Percentiles rank a stretch among this genome's conserved stretches.
These are phyloP conservation scores for Jamesozyma lodderae DNA, from an alignment of 805 yeast species.

Conservation along the genomic window DNA sequence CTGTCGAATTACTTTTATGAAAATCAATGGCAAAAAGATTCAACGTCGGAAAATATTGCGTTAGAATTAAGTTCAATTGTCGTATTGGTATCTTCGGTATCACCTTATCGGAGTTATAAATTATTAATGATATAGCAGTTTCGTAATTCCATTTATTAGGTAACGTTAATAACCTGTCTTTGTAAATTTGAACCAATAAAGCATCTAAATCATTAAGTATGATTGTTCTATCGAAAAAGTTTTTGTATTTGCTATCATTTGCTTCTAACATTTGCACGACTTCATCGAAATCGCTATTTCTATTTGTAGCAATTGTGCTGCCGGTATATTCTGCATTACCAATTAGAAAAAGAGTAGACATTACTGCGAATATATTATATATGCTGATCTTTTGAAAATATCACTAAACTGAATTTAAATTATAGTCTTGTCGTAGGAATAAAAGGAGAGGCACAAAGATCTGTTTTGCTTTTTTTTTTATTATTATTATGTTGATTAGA, in stretches of 20 bases:
- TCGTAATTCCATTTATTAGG: conserved; percentile 18
- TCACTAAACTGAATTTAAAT: too few species aligned
- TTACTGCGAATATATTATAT: too few species aligned
- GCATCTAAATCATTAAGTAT: conserved; percentile 8
- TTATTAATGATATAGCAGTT: conserved; percentile 19
- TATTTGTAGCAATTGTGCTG: neutral
- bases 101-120: conserved; percentile 7
- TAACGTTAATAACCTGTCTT: conserved; percentile 13
- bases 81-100: conserved; percentile 7
- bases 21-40: conserved; percentile 16
- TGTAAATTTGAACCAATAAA: conserved; percentile 15
- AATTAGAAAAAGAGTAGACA: conserved; percentile 7
- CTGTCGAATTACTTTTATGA: conserved; percentile 2
- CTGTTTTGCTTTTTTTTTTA: too few species aligned
- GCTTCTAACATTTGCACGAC: neutral
- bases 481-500: too few species aligned
- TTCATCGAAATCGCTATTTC: conserved; percentile 1
- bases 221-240: conserved; percentile 8
- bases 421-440: too few species aligned
- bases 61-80: conserved; percentile 11
- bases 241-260: neutral
- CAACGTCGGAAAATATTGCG: conserved; percentile 20
- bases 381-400: too few species aligned
- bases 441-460: too few species aligned
- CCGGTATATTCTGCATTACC: conserved; percentile 1